Conservation (phyloP, 805 yeast species). For the Metschnikowia kofuensis region DNA sequence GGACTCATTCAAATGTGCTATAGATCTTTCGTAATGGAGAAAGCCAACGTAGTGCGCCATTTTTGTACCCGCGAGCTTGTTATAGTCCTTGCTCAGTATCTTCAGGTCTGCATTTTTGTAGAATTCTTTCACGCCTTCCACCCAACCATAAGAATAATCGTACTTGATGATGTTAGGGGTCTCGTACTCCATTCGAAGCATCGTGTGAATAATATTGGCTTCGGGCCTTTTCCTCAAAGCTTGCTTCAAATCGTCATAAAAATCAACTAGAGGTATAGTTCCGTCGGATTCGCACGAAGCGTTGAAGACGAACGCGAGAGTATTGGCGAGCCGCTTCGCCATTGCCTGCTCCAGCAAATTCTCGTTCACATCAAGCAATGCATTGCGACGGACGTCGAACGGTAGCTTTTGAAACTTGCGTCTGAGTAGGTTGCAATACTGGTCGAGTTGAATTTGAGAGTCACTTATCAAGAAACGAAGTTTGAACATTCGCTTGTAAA, state of each 20-base stretch:
- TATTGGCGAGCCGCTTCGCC: conserved; percentile 14
- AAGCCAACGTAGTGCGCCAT: conserved; percentile 11
- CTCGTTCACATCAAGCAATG: conserved; percentile 4
- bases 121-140: conserved; percentile 6
- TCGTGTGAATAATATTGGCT: conserved; percentile 9
- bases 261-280: conserved; percentile 4
- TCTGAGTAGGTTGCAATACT: conserved; percentile 24
- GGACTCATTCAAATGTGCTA: conserved; percentile 16
- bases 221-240: conserved; percentile 10
- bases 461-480: conserved; percentile 26
- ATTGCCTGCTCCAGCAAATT: conserved; percentile 6
- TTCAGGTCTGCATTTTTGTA: not conserved
- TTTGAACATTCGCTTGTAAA: conserved; percentile 33
- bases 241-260: conserved; percentile 10
- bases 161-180: conserved; percentile 7
- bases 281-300: conserved; percentile 12
- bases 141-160: conserved; percentile 16
- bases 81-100: conserved; percentile 3
- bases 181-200: conserved; percentile 16
- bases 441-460: conserved; percentile 9
- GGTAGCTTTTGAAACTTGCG: conserved; percentile 19
- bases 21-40: conserved; percentile 13
- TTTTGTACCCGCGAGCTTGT: conserved; percentile 2
- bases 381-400: conserved; percentile 11
- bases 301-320: conserved; percentile 19